phyloP scores from a whole-genome alignment of 1,139 yeast species.

The Candida albicans region DNA sequence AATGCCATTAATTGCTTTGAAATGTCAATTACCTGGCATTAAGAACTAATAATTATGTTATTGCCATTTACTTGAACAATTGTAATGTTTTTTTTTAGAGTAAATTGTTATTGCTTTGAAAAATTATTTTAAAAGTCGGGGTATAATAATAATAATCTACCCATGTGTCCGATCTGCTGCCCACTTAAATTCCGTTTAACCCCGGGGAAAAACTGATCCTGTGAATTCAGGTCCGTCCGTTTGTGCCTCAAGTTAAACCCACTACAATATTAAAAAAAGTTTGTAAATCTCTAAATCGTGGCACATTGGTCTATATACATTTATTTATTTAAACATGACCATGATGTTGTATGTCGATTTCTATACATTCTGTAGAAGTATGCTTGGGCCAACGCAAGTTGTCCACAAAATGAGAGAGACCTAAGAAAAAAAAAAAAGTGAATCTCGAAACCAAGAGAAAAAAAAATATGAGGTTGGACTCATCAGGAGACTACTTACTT shows the following conservation, averaged over 20 bases:
- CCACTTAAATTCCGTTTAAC: neutral
- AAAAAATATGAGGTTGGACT: too few relatives aligned
- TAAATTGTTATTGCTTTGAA: too few relatives aligned
- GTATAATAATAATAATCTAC: neutral
- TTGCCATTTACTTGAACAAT: too few relatives aligned
- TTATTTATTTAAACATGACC: neutral
- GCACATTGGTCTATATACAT: neutral
- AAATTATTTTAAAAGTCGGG: too few relatives aligned
- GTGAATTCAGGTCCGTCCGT: neutral
- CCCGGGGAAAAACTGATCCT: neutral
- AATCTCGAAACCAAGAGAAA: too few relatives aligned
- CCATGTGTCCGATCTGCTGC: neutral
- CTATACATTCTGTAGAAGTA: too few relatives aligned
- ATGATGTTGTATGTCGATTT: neutral
- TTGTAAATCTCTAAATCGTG: neutral
- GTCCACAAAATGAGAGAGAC: too few relatives aligned
- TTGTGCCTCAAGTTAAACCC: neutral
- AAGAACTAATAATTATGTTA: neutral
- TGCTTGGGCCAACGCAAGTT: too few relatives aligned
- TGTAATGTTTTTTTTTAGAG: too few relatives aligned
- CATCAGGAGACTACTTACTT: too few relatives aligned
- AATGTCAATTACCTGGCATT: neutral
- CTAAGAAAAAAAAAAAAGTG: too few relatives aligned
- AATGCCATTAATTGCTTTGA: neutral
- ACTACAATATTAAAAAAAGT: neutral